A percentile compares a stretch with the other conserved stretches of the same genome.
These are phyloP conservation scores for Aquilaria agallochum DNA, from an alignment of 441 rosid species.

Conservation along the genomic window DNA sequence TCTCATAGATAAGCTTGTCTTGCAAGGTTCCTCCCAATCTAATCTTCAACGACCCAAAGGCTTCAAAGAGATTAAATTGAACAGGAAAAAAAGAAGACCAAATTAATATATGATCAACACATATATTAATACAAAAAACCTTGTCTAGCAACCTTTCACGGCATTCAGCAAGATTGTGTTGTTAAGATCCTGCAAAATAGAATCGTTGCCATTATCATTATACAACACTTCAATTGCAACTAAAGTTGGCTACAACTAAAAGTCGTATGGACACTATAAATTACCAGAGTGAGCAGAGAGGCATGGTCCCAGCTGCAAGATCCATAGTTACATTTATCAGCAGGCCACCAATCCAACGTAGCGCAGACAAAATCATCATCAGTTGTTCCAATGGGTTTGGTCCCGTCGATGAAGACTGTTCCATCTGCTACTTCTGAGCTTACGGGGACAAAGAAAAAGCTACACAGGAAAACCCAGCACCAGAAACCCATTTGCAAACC, in stretches of 20 bases:
- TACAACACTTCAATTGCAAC: too few relatives aligned
- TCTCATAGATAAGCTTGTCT: slow-evolving; percentile 66
- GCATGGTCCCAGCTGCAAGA: slow-evolving; percentile 78
- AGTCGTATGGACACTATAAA: too few relatives aligned
- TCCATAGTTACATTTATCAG: slow-evolving; percentile 91
- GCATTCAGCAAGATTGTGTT: slow-evolving; percentile 61
- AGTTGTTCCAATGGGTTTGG: slow-evolving; percentile 48
- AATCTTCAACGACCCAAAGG: slow-evolving; percentile 77
- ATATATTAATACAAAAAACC: not conserved
- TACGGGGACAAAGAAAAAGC: slow-evolving; percentile 13
- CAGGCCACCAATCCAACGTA: slow-evolving; percentile 97
- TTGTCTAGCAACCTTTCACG: slow-evolving; percentile 42
- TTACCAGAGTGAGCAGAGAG: slow-evolving; percentile 68
- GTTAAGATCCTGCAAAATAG: slow-evolving; percentile 59
- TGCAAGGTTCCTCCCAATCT: slow-evolving; percentile 89
- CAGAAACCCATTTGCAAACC: slow-evolving; percentile 27
- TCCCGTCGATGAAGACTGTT: slow-evolving; percentile 43
- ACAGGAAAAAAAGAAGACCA: not conserved
- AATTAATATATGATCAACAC: not conserved
- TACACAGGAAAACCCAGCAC: slow-evolving; percentile 14
- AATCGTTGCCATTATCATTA: slow-evolving; percentile 16
- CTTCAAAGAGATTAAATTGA: slow-evolving; percentile 27
- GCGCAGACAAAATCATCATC: slow-evolving; percentile 89
- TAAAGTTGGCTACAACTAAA: too few relatives aligned
- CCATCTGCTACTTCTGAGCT: slow-evolving; percentile 34